Conservation (phyloP, 306 rosid genomes). For the Macrotyloma uniflorum region DNA sequence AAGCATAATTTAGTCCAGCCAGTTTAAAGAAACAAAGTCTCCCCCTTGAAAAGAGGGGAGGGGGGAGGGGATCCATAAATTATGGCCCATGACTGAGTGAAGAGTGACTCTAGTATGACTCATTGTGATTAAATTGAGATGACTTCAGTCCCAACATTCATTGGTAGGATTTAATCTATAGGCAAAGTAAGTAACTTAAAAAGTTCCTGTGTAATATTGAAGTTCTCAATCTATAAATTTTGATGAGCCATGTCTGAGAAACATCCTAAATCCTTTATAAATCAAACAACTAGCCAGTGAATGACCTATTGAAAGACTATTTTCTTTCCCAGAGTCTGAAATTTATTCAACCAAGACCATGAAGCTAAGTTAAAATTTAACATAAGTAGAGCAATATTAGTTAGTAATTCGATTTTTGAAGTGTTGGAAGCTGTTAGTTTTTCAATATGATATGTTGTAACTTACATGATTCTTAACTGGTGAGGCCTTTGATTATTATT, state of each 20-base stretch:
- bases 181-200: neutral
- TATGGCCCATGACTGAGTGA: neutral
- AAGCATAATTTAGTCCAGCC: neutral
- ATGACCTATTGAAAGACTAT: neutral
- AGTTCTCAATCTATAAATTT: neutral
- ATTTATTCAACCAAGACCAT: neutral
- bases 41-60: neutral
- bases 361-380: neutral
- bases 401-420: slow-evolving; percentile 3
- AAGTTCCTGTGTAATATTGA: neutral
- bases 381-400: neutral
- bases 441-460: neutral
- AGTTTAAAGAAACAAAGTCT: neutral
- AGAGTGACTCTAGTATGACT: neutral
- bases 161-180: neutral
- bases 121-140: slow-evolving; percentile 12
- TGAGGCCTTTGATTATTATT: neutral
- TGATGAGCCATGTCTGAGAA: neutral
- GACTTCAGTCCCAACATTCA: neutral
- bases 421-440: slow-evolving; percentile 9
- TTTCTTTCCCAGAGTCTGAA: neutral
- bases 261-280: slow-evolving; percentile 7
- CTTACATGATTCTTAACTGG: neutral
- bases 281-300: neutral
- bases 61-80: too few species aligned